A percentile compares a stretch with the other conserved stretches of the same genome.
Conservation (phyloP, 2,329 filamentous ascomycete species). For the Corinectria fuckeliana region DNA sequence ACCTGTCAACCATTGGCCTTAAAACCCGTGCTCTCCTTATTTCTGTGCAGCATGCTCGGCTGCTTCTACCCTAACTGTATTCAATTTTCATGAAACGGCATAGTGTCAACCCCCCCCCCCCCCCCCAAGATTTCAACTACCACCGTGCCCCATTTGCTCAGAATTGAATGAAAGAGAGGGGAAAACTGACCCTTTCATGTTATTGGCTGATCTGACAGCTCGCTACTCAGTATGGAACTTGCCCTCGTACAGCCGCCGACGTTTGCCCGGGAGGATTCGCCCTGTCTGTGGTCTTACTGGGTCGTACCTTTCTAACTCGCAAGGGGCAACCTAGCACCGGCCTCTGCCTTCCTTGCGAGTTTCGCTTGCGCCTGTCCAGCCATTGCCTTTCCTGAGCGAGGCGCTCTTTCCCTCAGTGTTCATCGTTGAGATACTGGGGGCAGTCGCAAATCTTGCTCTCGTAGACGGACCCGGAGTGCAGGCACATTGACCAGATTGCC, state of each 20-base stretch:
- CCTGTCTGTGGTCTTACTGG: neutral
- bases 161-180: no score
- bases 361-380: neutral
- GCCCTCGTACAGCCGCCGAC: neutral
- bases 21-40: no score
- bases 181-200: no score
- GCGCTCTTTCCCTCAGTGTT: neutral
- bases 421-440: neutral
- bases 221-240: neutral
- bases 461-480: neutral
- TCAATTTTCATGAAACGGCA: no score
- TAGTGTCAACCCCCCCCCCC: no score
- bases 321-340: neutral
- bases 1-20: slow-evolving; percentile 29
- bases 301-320: no score
- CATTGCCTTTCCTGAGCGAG: neutral
- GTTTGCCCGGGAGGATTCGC: neutral
- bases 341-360: no score
- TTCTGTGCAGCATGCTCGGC: neutral
- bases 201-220: no score
- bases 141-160: no score
- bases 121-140: no score
- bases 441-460: neutral
- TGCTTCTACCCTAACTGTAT: no score
- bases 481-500: neutral